A percentile compares a stretch with the other conserved stretches of the same genome.
These are phyloP conservation scores for Triticum aestivum DNA, from an alignment of 176 grass and related monocot genomes.

Conservation along the genomic window DNA sequence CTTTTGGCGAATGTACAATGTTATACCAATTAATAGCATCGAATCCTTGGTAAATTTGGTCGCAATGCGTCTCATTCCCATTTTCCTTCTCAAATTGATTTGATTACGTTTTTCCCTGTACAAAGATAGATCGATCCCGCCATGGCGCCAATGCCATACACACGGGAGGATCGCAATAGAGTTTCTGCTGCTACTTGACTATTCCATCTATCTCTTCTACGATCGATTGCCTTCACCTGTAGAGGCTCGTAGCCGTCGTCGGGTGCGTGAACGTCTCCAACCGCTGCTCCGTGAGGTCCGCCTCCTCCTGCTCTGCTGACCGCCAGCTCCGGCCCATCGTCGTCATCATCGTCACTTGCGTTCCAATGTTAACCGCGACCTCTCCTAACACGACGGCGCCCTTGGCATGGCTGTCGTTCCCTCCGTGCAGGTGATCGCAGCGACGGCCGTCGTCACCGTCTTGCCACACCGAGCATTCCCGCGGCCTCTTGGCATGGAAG, in stretches of 20 bases:
- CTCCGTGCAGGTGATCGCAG: background rate
- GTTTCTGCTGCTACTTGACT: too few relatives aligned
- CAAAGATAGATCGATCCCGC: too few relatives aligned
- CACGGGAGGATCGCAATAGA: too few relatives aligned
- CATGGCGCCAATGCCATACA: too few relatives aligned
- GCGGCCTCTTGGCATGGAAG: slow-evolving; percentile 2
- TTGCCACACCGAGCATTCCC: slow-evolving; percentile 32
- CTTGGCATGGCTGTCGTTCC: background rate
- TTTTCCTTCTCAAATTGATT: background rate
- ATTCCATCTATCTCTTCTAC: background rate
- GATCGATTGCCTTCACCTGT: too few relatives aligned
- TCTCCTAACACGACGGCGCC: slow-evolving; percentile 36
- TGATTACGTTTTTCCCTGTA: background rate
- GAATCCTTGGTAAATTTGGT: too few relatives aligned
- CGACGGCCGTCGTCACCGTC: background rate
- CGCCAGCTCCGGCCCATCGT: slow-evolving; percentile 26
- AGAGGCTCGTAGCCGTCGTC: too few relatives aligned
- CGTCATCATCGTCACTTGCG: background rate
- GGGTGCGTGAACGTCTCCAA: slow-evolving; percentile 68
- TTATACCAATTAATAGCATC: too few relatives aligned
- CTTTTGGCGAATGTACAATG: too few relatives aligned
- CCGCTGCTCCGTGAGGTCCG: slow-evolving; percentile 82
- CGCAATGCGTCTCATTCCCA: too few relatives aligned
- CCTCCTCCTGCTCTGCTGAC: slow-evolving; percentile 50
- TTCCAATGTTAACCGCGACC: slow-evolving; percentile 24